Percentiles rank a stretch among this genome's conserved stretches.
phyloP scores from a whole-genome alignment of 768 basidiomycete species.

The Collybia nuda region DNA sequence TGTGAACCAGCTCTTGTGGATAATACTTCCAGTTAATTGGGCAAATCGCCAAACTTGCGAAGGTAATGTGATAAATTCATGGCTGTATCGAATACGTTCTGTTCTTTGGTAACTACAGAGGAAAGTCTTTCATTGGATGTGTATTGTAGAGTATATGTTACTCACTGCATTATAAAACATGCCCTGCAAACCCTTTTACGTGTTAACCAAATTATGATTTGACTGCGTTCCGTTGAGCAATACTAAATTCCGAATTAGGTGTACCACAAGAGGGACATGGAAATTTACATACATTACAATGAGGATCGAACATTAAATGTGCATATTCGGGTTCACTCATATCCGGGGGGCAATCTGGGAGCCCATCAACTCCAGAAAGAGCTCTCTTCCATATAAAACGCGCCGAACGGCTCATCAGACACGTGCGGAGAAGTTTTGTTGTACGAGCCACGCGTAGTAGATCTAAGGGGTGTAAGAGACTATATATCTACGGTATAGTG shows the following conservation, averaged over 20 bases:
- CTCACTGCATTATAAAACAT: conserved; percentile 19
- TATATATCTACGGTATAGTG: neutral
- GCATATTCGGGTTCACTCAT: conserved; percentile 1
- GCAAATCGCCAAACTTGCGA: conserved; percentile 14
- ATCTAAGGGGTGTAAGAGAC: neutral
- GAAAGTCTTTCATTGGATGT: neutral
- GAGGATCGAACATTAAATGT: neutral
- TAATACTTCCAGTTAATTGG: conserved; percentile 14
- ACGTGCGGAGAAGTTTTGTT: neutral
- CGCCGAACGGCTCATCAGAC: conserved; percentile 2
- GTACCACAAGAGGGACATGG: neutral
- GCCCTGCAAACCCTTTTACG: conserved; percentile 17
- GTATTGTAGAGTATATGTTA: neutral
- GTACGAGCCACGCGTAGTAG: neutral
- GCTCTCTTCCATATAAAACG: neutral
- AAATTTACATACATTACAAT: neutral
- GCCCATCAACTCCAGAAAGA: neutral
- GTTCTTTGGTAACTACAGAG: conserved; percentile 19
- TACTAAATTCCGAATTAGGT: conserved; percentile 8
- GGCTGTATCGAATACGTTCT: conserved; percentile 3
- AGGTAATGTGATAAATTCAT: conserved; percentile 11
- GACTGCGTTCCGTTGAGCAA: conserved; percentile 15
- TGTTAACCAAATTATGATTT: conserved; percentile 17
- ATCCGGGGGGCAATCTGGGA: neutral
- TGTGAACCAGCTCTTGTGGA: conserved; percentile 17